Percentiles rank a stretch among this genome's conserved stretches.
Conservation (phyloP, 164 flowering plant genomes). For the Magnolia kwangsiensis region DNA sequence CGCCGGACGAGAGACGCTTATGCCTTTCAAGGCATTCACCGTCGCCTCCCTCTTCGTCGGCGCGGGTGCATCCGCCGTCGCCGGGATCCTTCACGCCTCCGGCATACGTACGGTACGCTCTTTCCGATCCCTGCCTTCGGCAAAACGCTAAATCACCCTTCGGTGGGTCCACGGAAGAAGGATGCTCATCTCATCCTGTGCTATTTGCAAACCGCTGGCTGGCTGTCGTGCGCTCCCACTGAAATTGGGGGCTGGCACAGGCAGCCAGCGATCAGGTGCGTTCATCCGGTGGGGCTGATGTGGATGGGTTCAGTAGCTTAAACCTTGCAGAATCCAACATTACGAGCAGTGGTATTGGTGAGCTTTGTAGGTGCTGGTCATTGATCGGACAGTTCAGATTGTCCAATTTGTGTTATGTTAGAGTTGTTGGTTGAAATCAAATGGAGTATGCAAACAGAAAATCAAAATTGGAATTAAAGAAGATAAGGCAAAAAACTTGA, state of each 20-base stretch:
- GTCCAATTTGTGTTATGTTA: too few species aligned
- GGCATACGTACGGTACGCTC: slow-evolving; percentile 54
- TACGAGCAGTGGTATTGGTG: too few species aligned
- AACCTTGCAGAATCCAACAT: too few species aligned
- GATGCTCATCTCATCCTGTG: background rate
- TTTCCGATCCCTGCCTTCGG: background rate
- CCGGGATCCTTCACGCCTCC: slow-evolving; percentile 37
- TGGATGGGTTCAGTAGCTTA: background rate
- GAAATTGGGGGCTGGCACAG: too few species aligned
- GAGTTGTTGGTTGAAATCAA: too few species aligned
- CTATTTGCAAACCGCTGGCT: too few species aligned
- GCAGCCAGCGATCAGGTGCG: background rate
- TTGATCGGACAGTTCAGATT: too few species aligned
- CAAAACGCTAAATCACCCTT: background rate
- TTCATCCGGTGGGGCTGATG: background rate
- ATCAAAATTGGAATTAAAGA: too few species aligned
- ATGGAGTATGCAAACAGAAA: too few species aligned
- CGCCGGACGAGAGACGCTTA: slow-evolving; percentile 35
- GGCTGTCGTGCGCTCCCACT: background rate
- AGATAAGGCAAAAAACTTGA: too few species aligned
- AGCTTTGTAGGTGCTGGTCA: too few species aligned
- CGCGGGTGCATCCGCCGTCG: slow-evolving; percentile 51
- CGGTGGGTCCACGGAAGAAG: background rate
- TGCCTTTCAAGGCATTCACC: slow-evolving; percentile 78
- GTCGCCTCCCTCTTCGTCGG: slow-evolving; percentile 87